Evolutionary conservation across 2,329 filamentous ascomycete genomes (phyloP), one percentile per base, ranked within the genome.

Genomic region (Fusarium nematophilum): DNA sequence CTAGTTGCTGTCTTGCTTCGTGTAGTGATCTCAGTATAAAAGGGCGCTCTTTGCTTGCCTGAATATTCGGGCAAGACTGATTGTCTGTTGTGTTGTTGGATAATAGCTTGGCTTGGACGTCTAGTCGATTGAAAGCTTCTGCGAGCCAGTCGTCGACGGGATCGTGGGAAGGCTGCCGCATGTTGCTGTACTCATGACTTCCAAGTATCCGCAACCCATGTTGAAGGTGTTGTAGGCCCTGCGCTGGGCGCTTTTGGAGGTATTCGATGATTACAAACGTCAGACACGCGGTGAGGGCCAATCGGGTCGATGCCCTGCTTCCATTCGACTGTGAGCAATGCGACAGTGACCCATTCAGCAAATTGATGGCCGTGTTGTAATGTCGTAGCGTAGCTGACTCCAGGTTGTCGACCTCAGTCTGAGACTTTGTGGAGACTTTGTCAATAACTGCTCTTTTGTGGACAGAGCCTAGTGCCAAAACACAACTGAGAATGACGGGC

Each of bases 341-440:
- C n/a, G n/a, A n/a, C n/a, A n/a, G n/a, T n/a, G n/a, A 21, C 21
- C 18, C 37, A 18, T 36, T 50, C 14, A 50, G 47, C 21, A 43
- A 43, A 23, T 43, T 43, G 38, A 51, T 51, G 25, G 47, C 47
- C n/a, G n/a, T n/a, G n/a, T n/a, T n/a, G n/a, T n/a, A n/a, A n/a
- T n/a, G n/a, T n/a, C n/a, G n/a, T n/a, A n/a, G n/a, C n/a, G n/a
- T n/a, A n/a, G n/a, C n/a, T n/a, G n/a, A n/a, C n/a, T n/a, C n/a
- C n/a, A n/a, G n/a, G n/a, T n/a, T n/a, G n/a, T n/a, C n/a, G n/a
- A n/a, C n/a, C n/a, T n/a, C n/a, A n/a, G n/a, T n/a, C 9, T 43
- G 38, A 9, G 47, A 9, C n/a, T 8, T 29, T 30, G 11, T 11
- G n/a, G 29, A n/a, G n/a, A 11, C 4, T n/a, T 15, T 14, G 17